A percentile compares a stretch with the other conserved stretches of the same genome.
Evolutionary conservation across 2,329 filamentous ascomycete genomes (phyloP).

Genomic region (Aspergillus pseudoviridinutans): DNA sequence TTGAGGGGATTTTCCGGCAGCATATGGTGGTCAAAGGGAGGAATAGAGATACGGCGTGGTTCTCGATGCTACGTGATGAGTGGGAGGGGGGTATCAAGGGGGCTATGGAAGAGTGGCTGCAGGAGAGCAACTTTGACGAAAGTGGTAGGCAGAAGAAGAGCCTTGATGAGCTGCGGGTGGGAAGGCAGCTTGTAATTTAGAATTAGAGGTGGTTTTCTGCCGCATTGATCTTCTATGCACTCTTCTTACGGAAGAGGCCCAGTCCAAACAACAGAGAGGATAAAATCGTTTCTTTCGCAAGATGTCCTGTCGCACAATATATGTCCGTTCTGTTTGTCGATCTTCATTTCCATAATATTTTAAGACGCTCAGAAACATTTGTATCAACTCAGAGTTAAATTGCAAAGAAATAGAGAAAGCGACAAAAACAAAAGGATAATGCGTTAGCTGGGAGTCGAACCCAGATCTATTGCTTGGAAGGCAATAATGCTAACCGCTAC

Average conservation of each 20-base stretch:
- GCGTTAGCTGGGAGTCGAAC: neutral
- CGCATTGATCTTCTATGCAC: too few relatives aligned
- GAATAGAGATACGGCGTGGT: constrained; percentile 59
- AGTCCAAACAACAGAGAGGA: too few relatives aligned
- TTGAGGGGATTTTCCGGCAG: constrained; percentile 59
- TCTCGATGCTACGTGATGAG: constrained; percentile 55
- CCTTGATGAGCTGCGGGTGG: constrained; percentile 35
- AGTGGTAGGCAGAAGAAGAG: constrained; percentile 49
- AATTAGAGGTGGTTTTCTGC: too few relatives aligned
- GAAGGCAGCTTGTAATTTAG: neutral
- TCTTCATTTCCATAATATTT: too few relatives aligned
- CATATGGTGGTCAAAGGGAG: constrained; percentile 58
- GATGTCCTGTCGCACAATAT: too few relatives aligned
- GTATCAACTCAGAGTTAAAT: neutral
- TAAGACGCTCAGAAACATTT: too few relatives aligned
- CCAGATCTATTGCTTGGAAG: neutral
- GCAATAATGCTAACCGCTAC: neutral
- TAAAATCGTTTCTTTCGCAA: too few relatives aligned
- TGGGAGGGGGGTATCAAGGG: constrained; percentile 56
- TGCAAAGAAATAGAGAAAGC: neutral
- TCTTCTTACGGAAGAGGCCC: too few relatives aligned
- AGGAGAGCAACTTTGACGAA: constrained; percentile 52
- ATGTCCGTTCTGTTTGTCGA: too few relatives aligned
- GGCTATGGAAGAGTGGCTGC: constrained; percentile 54
- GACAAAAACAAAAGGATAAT: neutral